phyloP scores from a whole-genome alignment of 139 green algal genomes.

The Closterium sp. region DNA sequence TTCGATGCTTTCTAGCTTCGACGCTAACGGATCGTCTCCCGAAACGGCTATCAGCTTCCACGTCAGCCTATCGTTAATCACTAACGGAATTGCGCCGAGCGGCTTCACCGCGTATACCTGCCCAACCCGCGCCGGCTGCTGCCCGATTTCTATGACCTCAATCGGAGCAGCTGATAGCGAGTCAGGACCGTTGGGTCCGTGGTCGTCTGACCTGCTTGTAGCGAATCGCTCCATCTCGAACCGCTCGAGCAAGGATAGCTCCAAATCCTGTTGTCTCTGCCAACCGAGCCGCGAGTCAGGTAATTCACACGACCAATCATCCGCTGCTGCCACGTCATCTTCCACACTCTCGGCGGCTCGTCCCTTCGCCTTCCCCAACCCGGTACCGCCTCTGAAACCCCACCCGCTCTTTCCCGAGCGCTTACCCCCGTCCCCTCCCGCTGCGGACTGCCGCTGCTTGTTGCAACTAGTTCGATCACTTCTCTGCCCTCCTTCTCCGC shows the following conservation, averaged over 20 bases:
- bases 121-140: neutral
- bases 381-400: neutral
- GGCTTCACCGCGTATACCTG: slow-evolving; percentile 27
- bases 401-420: neutral
- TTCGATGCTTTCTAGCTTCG: neutral
- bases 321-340: neutral
- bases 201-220: neutral
- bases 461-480: neutral
- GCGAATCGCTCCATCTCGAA: neutral
- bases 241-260: neutral
- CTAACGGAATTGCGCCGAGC: slow-evolving; percentile 12
- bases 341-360: neutral
- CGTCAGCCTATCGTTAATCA: neutral
- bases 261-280: neutral
- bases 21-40: slow-evolving; percentile 14
- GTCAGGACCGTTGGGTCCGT: neutral
- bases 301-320: neutral
- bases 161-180: neutral
- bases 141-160: slow-evolving; percentile 20
- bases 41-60: slow-evolving; percentile 21
- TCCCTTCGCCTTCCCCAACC: neutral
- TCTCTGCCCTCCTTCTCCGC: neutral
- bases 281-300: neutral
- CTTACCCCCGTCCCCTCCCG: neutral
- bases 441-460: neutral